phyloP scores from a whole-genome alignment of 176 grass and related monocot species.

The Lolium perenne region DNA sequence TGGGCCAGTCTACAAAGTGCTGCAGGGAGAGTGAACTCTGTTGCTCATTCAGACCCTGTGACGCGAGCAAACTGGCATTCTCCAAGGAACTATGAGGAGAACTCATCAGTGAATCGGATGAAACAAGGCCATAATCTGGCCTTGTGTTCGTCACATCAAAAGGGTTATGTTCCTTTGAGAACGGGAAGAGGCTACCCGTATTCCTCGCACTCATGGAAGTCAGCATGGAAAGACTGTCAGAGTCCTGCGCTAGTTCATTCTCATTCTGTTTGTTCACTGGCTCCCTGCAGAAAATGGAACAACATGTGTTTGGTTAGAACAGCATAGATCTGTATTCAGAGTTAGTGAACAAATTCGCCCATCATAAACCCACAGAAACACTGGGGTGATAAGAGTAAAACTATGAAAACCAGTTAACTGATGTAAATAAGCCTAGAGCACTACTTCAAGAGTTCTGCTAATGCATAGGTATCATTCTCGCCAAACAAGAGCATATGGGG shows the following conservation, averaged over 20 bases:
- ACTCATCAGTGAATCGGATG: slow-evolving; percentile 60
- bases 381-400: not conserved
- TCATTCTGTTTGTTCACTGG: slow-evolving; percentile 52
- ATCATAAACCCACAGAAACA: not conserved
- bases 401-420: not conserved
- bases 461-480: not conserved
- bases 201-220: slow-evolving; percentile 55
- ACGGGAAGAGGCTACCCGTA: slow-evolving; percentile 44
- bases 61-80: slow-evolving; percentile 54
- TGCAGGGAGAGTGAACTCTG: slow-evolving; percentile 65
- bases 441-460: not conserved
- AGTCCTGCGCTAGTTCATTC: slow-evolving; percentile 52
- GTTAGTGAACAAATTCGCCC: not conserved
- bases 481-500: not conserved
- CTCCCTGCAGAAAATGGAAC: slow-evolving; percentile 52
- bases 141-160: slow-evolving; percentile 57
- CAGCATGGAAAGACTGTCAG: slow-evolving; percentile 58
- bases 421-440: not conserved
- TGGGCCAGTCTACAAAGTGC: slow-evolving; percentile 79
- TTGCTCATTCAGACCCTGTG: slow-evolving; percentile 59
- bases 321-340: not conserved
- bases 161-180: slow-evolving; percentile 76
- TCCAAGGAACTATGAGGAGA: slow-evolving; percentile 60
- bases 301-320: not conserved
- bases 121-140: slow-evolving; percentile 57